phyloP scores from a whole-genome alignment of 2,329 filamentous ascomycete species.

The Diaporthe citrichinensis region DNA sequence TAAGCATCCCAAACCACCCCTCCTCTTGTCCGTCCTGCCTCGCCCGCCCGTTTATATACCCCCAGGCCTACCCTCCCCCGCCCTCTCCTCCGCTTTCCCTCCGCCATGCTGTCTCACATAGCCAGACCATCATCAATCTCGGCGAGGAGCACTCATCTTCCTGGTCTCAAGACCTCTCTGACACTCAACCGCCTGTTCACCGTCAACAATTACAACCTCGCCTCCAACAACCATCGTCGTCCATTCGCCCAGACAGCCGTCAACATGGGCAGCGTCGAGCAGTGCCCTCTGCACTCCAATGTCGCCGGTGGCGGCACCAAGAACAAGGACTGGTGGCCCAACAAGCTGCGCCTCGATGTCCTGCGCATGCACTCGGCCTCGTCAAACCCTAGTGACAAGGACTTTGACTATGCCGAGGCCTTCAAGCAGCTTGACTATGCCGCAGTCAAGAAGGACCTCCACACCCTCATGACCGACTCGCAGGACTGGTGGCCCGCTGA shows the following conservation, averaged over 20 bases:
- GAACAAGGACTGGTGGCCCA: conserved; percentile 83
- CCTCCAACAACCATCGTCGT: neutral
- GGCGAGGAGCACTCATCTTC: neutral
- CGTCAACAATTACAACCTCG: neutral
- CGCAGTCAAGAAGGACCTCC: conserved; percentile 80
- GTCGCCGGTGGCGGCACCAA: conserved; percentile 74
- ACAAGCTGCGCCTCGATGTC: conserved; percentile 76
- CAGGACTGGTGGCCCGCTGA: conserved; percentile 88
- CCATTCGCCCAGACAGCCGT: conserved; percentile 8
- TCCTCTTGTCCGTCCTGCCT: neutral
- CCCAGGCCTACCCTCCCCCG: conserved; percentile 13
- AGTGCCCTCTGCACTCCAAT: conserved; percentile 50
- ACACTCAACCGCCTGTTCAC: neutral
- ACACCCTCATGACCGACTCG: conserved; percentile 81
- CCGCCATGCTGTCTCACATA: conserved; percentile 15
- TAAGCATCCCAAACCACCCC: neutral
- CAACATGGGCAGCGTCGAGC: conserved; percentile 38
- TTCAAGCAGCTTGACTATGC: conserved; percentile 81
- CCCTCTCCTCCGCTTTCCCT: neutral
- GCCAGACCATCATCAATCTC: conserved; percentile 22
- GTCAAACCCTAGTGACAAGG: conserved; percentile 74
- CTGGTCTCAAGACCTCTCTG: too few species aligned
- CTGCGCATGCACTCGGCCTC: conserved; percentile 78
- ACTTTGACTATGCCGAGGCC: conserved; percentile 80
- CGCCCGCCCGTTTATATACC: conserved; percentile 33